phyloP scores from a whole-genome alignment of 1,139 yeast genomes.

The Saccharomyces hybrid region DNA sequence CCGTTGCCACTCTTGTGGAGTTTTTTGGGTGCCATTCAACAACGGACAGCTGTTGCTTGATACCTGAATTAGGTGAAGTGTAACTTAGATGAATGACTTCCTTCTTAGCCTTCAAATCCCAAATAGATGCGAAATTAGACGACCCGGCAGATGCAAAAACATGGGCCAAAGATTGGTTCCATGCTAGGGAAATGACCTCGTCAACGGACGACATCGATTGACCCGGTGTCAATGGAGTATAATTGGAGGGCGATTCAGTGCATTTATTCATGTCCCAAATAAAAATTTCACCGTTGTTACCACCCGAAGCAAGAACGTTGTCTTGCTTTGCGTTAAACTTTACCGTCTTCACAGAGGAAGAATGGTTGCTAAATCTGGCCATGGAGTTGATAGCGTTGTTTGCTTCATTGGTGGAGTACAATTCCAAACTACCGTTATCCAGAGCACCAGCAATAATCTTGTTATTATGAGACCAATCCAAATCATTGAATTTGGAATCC shows the following conservation, averaged over 20 bases:
- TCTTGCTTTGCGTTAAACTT: slow-evolving; percentile 71
- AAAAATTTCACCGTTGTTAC: slow-evolving; percentile 74
- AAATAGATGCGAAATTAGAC: slow-evolving; percentile 79
- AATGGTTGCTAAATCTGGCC: slow-evolving; percentile 52
- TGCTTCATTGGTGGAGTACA: slow-evolving; percentile 50
- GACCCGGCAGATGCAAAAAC: slow-evolving; percentile 85
- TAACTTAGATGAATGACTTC: slow-evolving; percentile 81
- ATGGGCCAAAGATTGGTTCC: slow-evolving; percentile 82
- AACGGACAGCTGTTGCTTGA: slow-evolving; percentile 54
- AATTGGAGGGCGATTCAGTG: slow-evolving; percentile 19
- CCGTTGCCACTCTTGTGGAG: slow-evolving; percentile 81
- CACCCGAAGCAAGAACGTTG: slow-evolving; percentile 78
- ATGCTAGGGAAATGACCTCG: slow-evolving; percentile 73
- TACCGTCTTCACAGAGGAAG: slow-evolving; percentile 64
- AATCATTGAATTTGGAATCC: slow-evolving; percentile 55
- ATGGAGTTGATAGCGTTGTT: slow-evolving; percentile 40
- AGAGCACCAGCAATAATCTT: slow-evolving; percentile 82
- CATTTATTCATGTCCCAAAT: slow-evolving; percentile 79
- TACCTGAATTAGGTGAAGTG: slow-evolving; percentile 39
- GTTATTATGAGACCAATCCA: slow-evolving; percentile 72
- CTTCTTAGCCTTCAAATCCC: slow-evolving; percentile 84
- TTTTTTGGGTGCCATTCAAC: slow-evolving; percentile 83
- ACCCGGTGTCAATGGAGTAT: slow-evolving; percentile 65
- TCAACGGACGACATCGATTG: slow-evolving; percentile 75
- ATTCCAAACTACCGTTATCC: slow-evolving; percentile 71